Percentiles rank a stretch among this genome's conserved stretches.
phyloP scores from a whole-genome alignment of 352 stramenopile species.

The Peronospora belbahrii region DNA sequence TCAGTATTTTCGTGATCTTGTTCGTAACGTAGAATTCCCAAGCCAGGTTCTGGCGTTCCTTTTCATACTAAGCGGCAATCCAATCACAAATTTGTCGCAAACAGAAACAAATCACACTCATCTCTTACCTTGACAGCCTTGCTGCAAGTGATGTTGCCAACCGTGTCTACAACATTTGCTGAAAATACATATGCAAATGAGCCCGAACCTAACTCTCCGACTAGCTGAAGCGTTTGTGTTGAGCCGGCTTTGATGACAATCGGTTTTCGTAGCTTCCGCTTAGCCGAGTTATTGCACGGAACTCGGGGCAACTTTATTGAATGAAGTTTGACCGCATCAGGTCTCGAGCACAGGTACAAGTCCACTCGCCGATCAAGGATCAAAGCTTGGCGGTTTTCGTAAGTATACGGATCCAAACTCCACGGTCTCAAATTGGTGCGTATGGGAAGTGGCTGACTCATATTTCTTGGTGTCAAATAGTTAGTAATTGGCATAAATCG shows the following conservation, averaged over 20 bases:
- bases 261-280: constrained; percentile 51
- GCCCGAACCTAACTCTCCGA: constrained; percentile 58
- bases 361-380: constrained; percentile 36
- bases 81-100: constrained; percentile 2
- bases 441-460: constrained; percentile 1
- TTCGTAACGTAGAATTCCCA: constrained; percentile 79
- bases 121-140: constrained; percentile 61
- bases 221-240: constrained; percentile 31
- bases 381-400: constrained; percentile 37
- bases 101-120: background rate
- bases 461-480: constrained; percentile 16
- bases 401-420: constrained; percentile 48
- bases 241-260: constrained; percentile 30
- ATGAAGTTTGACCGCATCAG: constrained; percentile 48
- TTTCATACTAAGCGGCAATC: constrained; percentile 47
- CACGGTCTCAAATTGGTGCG: background rate
- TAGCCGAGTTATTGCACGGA: constrained; percentile 34
- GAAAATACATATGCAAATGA: constrained; percentile 75
- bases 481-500: constrained; percentile 6
- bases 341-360: constrained; percentile 34
- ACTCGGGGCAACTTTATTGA: constrained; percentile 38
- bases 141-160: constrained; percentile 12
- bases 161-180: constrained; percentile 26
- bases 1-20: constrained; percentile 35
- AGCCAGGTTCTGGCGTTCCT: constrained; percentile 49